These are phyloP conservation scores for Theobroma cacao DNA, from an alignment of 345 rosid genomes.

Conservation along the genomic window DNA sequence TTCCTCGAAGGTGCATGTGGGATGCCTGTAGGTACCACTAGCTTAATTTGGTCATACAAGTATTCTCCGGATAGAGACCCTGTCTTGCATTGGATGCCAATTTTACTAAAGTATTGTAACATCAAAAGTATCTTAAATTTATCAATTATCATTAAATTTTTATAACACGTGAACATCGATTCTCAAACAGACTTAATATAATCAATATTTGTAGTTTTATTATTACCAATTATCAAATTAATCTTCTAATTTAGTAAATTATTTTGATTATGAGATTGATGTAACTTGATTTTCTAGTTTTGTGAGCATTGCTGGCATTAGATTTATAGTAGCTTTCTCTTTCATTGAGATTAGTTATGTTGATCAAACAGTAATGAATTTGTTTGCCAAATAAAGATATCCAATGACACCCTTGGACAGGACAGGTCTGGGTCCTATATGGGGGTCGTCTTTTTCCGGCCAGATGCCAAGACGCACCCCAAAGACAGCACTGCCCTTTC, in stretches of 20 bases:
- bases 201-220: too few relatives aligned
- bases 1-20: constrained; percentile 13
- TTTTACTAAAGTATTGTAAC: background rate
- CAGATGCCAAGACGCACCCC: background rate
- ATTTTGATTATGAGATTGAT: background rate
- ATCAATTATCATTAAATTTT: too few relatives aligned
- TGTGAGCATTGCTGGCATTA: background rate
- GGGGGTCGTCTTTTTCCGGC: background rate
- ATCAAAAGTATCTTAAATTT: too few relatives aligned
- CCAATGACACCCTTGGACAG: background rate
- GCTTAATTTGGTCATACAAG: background rate
- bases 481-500: background rate
- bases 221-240: too few relatives aligned
- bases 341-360: background rate
- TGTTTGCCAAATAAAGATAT: background rate
- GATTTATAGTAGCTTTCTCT: background rate
- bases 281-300: background rate
- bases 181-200: too few relatives aligned
- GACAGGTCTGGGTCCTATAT: background rate
- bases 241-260: too few relatives aligned
- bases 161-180: too few relatives aligned
- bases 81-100: background rate
- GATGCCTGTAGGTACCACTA: background rate
- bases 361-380: background rate
- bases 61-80: background rate